A percentile compares a stretch with the other conserved stretches of the same genome.
phyloP scores from a whole-genome alignment of 2,329 filamentous ascomycete species.

The Hypoxylon sp. region DNA sequence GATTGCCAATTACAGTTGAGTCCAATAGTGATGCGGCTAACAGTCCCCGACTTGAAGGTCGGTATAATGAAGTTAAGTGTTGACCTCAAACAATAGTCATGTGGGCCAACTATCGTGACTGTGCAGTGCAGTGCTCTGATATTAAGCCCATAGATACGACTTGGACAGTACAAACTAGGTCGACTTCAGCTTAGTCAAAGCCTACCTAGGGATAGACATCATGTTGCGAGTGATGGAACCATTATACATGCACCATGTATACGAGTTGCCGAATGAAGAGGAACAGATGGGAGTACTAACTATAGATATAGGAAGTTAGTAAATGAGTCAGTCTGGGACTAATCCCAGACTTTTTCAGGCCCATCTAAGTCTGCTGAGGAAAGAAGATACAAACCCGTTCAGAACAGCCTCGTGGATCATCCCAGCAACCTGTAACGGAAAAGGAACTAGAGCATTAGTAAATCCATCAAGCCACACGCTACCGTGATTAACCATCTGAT shows the following conservation, averaged over 20 bases:
- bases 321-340: neutral
- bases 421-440: neutral
- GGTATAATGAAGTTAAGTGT: neutral
- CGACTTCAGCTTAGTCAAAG: constrained; percentile 1
- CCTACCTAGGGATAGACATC: neutral
- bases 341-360: constrained; percentile 1
- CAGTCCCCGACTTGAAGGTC: neutral
- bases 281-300: neutral
- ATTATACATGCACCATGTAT: constrained; percentile 6
- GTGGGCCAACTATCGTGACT: neutral
- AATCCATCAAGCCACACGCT: constrained; percentile 26
- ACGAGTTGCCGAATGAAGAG: constrained; percentile 4
- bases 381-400: neutral
- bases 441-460: constrained; percentile 4
- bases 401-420: constrained; percentile 4
- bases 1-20: neutral
- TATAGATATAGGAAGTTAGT: neutral
- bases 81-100: neutral
- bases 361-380: constrained; percentile 1
- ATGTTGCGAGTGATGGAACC: constrained; percentile 8
- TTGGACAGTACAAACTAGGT: neutral
- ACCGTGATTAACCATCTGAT: constrained; percentile 11
- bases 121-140: constrained; percentile 2
- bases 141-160: constrained; percentile 5
- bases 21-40: constrained; percentile 1